These are phyloP conservation scores for Cystoisospora suis DNA, from an alignment of 169 alveolate species.

Conservation along the genomic window DNA sequence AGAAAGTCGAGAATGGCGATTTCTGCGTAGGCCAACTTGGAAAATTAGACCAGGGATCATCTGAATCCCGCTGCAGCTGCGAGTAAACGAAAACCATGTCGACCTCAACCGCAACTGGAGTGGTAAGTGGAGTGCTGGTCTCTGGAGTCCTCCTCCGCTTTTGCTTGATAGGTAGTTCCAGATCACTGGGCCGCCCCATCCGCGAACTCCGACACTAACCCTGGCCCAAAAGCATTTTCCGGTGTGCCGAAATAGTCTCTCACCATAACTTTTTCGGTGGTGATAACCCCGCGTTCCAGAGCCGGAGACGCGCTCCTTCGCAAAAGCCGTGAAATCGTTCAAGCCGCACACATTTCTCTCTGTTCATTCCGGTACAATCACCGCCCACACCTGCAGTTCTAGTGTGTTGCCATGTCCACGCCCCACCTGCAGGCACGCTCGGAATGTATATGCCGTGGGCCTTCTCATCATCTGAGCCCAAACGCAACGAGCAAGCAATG, in stretches of 20 bases:
- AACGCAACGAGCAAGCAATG: not conserved
- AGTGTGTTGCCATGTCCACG: not conserved
- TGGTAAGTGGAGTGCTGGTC: too few species aligned
- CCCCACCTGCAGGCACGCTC: not conserved
- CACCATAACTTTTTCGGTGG: not conserved
- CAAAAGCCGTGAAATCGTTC: conserved; percentile 18
- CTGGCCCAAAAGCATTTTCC: conserved; percentile 33
- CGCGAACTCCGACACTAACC: conserved; percentile 11
- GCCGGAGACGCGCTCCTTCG: conserved; percentile 28
- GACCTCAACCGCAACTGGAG: conserved; percentile 56
- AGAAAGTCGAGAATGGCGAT: conserved; percentile 49
- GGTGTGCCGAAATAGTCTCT: not conserved
- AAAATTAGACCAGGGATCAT: not conserved
- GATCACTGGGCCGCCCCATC: conserved; percentile 38
- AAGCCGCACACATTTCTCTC: conserved; percentile 41
- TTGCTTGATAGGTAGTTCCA: too few species aligned
- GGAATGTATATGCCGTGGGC: conserved; percentile 61
- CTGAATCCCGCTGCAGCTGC: conserved; percentile 14
- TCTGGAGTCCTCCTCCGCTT: too few species aligned
- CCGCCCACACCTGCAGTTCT: not conserved
- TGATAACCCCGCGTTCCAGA: not conserved
- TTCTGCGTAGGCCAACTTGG: conserved; percentile 21
- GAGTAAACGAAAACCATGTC: conserved; percentile 47
- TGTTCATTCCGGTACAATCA: conserved; percentile 40
- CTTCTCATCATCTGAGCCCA: conserved; percentile 16